Base-by-base conservation (phyloP, 2,329 filamentous ascomycete species). In the Bisporella sp. region DNA sequence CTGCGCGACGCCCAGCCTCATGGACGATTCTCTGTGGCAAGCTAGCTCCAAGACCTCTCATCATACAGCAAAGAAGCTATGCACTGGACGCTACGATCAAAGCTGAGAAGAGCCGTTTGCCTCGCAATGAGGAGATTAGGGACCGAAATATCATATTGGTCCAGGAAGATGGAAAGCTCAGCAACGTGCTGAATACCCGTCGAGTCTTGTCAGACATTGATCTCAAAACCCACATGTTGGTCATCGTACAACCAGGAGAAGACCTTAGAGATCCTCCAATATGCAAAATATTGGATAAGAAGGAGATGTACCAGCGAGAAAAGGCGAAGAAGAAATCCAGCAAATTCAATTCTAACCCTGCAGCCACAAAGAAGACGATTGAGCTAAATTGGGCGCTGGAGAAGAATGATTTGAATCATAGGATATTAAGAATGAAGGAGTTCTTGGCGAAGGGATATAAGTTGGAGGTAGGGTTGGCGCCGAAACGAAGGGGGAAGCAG, bases 371-470 rank as follows among this genome's bases (percentile, higher is more conserved):
- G 12, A 96, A 96, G 71, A 84, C 85, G 64, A 68, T 96, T n/a
- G 91, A 96, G 70, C 60, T 97, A 60, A 92, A 89, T 67, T 97
- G 91, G 91, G 83, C 85, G 33, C 95, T 95, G 62, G 83, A 82
- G 54, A 64, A 68, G 9, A 79, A 92, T 64, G 91, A 96, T 71
- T 67, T 96, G 47, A 70, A 70, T n/a, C 84, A 87, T 65, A 79
- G 84, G 63, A 65, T 93, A 66, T 78, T 78, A 62, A 80, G 82
- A 69, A 66, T 92, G 61, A 69, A 69, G 54, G 74, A 71, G 48
- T 96, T 96, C 64, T 64, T 96, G 64, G 71, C 66, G 6, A 88
- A 89, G 66, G 90, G 90, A 1, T 77, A 79, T 64, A 82, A 76
- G 64, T 89, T 96, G 21, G 85, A 93, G 64, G 63, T 96, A 8